Percentiles rank a stretch among this genome's conserved stretches.
phyloP scores from a whole-genome alignment of 805 yeast species.

The Lachancea meyersii region DNA sequence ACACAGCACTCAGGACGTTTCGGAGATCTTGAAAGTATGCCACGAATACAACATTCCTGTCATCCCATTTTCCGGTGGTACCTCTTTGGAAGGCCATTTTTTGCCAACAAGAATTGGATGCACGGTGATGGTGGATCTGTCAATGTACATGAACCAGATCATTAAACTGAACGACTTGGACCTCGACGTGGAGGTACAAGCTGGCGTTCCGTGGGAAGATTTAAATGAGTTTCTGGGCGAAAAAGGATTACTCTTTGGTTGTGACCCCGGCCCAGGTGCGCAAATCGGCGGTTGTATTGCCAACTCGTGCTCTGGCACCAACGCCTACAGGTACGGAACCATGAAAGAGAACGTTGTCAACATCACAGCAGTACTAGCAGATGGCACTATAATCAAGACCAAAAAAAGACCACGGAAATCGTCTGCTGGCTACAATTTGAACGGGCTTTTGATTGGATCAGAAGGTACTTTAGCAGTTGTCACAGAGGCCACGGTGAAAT shows the following conservation, averaged over 20 bases:
- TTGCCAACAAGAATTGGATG: constrained; percentile 64
- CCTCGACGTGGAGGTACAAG: constrained; percentile 67
- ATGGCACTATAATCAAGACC: constrained; percentile 72
- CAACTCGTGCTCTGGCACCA: constrained; percentile 75
- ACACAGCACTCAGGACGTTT: constrained; percentile 58
- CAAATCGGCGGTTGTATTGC: constrained; percentile 74
- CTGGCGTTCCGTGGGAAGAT: constrained; percentile 77
- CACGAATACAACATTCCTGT: constrained; percentile 59
- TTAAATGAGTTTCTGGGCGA: constrained; percentile 47
- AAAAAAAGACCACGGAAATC: constrained; percentile 69
- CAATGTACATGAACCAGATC: constrained; percentile 50
- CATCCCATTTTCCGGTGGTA: constrained; percentile 74
- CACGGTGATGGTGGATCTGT: constrained; percentile 54
- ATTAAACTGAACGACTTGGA: constrained; percentile 54
- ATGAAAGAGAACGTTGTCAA: constrained; percentile 67
- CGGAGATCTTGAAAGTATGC: constrained; percentile 54
- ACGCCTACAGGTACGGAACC: constrained; percentile 74
- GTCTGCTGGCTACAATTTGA: constrained; percentile 73
- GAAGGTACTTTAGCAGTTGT: constrained; percentile 78
- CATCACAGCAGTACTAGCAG: constrained; percentile 70
- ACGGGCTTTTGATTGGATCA: constrained; percentile 67
- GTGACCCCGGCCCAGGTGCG: constrained; percentile 79
- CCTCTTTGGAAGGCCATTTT: constrained; percentile 79
- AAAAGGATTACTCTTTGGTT: constrained; percentile 58
- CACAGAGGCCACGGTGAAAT: constrained; percentile 67